Evolutionary conservation across 2,329 filamentous ascomycete species (phyloP), one percentile per base, ranked within the genome.

Genomic region (Aureobasidium sp.): DNA sequence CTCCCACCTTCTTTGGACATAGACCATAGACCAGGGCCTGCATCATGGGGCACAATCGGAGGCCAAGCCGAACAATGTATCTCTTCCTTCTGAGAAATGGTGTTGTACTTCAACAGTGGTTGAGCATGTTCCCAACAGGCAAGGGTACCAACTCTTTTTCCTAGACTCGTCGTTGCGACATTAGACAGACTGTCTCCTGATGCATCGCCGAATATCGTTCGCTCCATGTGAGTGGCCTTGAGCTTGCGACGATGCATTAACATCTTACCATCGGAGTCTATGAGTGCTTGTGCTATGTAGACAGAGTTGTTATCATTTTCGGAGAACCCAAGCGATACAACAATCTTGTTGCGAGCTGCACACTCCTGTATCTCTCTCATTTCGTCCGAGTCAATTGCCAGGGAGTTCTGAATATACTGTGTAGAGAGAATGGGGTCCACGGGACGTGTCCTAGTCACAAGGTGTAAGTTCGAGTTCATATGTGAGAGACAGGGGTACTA

Each of bases 391-490:
- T 77, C 71, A 14, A 71, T 67, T 0, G 68, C 66, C 1, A 81
- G 67, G 0, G 75, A 78, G 65, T 78, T 79, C 24, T 76, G 70
- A 40, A 79, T 76, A 67, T 80, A 81, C 37, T 72, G 68, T 0
- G 70, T 70, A 5, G 69, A 67, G 14, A 77, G 65, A 8, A 70
- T 69, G n/a, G 73, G 71, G 54, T 81, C 75, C 22, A 80, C 67
- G 5, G 76, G 73, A 2, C 73, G 72, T 1, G 71, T 70, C 69
- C 77, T 78, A 50, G 11, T 50, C 47, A 6, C 5, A 17, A 12
- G 29, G 12, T 12, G n/a, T 35, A 22, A 50, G 47, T 35, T 19
- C 19, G 1, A 1, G n/a, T 17, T 9, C 19, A 29, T 7, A 6
- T n/a, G 11, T 5, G 5, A 8, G 14, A 12, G 60, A 22, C 19